These are phyloP conservation scores for Rhodamnia argentea DNA, from an alignment of 345 rosid genomes.

Conservation along the genomic window DNA sequence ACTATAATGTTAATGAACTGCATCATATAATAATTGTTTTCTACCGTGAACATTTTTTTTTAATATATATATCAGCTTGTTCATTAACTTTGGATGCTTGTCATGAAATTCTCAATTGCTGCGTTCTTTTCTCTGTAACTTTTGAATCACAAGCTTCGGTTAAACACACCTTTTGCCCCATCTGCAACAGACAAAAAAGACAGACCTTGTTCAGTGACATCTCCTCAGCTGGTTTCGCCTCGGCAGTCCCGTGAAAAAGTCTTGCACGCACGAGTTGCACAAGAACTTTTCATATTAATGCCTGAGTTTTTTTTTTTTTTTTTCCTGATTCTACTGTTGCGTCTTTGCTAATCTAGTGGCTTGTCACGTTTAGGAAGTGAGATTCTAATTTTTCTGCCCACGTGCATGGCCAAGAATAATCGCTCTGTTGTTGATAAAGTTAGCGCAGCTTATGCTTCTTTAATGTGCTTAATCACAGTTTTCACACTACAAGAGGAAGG, in stretches of 20 bases:
- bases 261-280: not conserved
- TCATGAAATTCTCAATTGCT: not conserved
- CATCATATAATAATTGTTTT: not conserved
- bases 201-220: not conserved
- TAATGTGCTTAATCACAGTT: not conserved
- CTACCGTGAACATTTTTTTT: not conserved
- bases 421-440: too few relatives aligned
- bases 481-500: not conserved
- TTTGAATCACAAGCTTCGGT: not conserved
- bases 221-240: not conserved
- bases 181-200: not conserved
- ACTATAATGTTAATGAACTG: not conserved
- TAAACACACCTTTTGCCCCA: not conserved
- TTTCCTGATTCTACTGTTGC: not conserved
- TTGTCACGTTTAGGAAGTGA: not conserved
- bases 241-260: not conserved
- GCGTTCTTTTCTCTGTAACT: not conserved
- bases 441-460: too few relatives aligned
- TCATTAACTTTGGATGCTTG: not conserved
- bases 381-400: not conserved
- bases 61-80: not conserved
- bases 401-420: too few relatives aligned
- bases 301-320: not conserved
- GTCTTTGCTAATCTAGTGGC: not conserved
- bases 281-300: not conserved